phyloP scores from a whole-genome alignment of 2,329 filamentous ascomycete species.

The Dactylonectria estremocensis region DNA sequence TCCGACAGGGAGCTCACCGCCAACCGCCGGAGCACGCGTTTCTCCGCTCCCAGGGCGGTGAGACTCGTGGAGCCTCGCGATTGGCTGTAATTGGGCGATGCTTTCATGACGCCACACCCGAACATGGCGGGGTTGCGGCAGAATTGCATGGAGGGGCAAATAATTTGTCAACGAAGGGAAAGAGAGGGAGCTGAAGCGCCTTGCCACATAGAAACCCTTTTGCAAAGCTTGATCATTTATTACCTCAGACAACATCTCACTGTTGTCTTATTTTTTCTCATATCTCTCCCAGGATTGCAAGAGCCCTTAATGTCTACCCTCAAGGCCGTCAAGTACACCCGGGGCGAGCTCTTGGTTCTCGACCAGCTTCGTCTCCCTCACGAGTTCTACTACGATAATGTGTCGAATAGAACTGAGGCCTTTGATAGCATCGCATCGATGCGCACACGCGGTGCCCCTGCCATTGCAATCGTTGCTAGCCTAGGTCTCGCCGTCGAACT shows the following conservation, averaged over 20 bases:
- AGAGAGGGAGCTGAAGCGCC: slow-evolving; percentile 2
- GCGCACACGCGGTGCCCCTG: slow-evolving; percentile 85
- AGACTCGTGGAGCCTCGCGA: slow-evolving; percentile 12
- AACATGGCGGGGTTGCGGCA: slow-evolving; percentile 51
- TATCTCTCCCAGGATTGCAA: neutral
- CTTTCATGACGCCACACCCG: slow-evolving; percentile 38
- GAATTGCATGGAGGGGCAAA: slow-evolving; percentile 53
- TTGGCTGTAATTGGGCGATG: slow-evolving; percentile 31
- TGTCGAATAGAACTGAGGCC: slow-evolving; percentile 80
- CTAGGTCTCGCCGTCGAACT: slow-evolving; percentile 91
- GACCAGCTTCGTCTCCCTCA: slow-evolving; percentile 89
- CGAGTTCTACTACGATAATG: slow-evolving; percentile 82
- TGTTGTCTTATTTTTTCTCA: no score
- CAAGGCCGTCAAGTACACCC: slow-evolving; percentile 83
- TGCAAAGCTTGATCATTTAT: slow-evolving; percentile 13
- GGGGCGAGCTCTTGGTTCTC: slow-evolving; percentile 81
- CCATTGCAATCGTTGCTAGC: slow-evolving; percentile 97
- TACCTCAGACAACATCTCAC: neutral
- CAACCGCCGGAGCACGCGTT: slow-evolving; percentile 46
- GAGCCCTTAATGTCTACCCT: slow-evolving; percentile 67
- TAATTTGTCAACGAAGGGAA: slow-evolving; percentile 15
- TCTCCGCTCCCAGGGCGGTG: slow-evolving; percentile 49
- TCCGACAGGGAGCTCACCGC: slow-evolving; percentile 45
- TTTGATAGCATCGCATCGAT: slow-evolving; percentile 89
- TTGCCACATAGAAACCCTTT: neutral